Evolutionary conservation across 139 green algal species (phyloP), one percentile per base, ranked within the genome.

Genomic region (Chlamydomonas schloesseri): DNA sequence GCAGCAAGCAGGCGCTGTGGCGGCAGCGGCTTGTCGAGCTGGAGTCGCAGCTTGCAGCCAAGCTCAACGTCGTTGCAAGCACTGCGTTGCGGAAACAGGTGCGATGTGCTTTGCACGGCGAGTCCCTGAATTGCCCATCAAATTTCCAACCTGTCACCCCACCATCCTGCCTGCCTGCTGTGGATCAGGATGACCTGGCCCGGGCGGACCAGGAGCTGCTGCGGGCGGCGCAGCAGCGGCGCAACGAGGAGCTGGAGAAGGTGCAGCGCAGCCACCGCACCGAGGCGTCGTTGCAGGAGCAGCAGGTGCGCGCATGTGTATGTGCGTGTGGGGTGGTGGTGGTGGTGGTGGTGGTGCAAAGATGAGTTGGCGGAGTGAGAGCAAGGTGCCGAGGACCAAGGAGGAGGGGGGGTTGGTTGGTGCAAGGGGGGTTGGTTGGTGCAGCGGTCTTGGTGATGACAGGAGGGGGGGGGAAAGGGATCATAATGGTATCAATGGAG

Each of bases 201-300:
- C 81, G 68, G 2, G 46, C 33, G 42, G 81, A 87, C 69, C 53
- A 87, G 68, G 81, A 78, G 81, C 65, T 31, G 36, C 81, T 78
- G 4, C 55, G 28, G n/a, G 14, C 14, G 69, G 69, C 79, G 69
- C 83, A 58, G 60, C n/a, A 70, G 47, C 57, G 72, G 75, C 75
- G 88, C 13, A 20, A 81, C 17, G 37, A 86, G 77, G 47, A 82
- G n/a, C 50, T 91, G 47, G 37, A 71, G 60, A 37, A 71, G 70
- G 64, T 91, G 82, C 76, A 87, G 75, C 62, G 24, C 9, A 64
- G n/a, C 3, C 88, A 91, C 60, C 42, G 83, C 24, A 72, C 78
- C 24, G 82, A 82, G n/a, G 71, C 82, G 1, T 76, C 31, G 10
- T 26, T 80, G 76, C 88, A 91, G 82, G 73, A 87, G 82, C 88